Evolutionary conservation across 768 basidiomycete genomes (phyloP), one percentile per base, ranked within the genome.

Genomic region (Agrocybe pediades): DNA sequence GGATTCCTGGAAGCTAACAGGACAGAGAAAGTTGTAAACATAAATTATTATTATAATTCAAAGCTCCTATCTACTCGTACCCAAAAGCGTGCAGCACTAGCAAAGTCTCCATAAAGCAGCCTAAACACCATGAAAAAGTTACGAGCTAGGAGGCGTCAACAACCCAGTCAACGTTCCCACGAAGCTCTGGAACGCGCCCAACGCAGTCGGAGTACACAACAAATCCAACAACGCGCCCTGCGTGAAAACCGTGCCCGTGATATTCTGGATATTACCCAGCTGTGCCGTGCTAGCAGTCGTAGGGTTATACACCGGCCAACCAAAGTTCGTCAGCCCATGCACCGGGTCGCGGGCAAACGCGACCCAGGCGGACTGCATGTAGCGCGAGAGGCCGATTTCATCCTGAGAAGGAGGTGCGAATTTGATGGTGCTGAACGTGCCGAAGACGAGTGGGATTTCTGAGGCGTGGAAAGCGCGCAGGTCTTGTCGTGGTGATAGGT

Each of bases 401-500:
- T 25, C 55, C 9, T 57, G 48, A 9, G 63, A 65, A 19, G 60
- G 61, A 27, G 59, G 54, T 25, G 63, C 47, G 15, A 57, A 36
- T 5, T 63, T 62, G 30, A 63, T 69, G 24, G 53, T 46, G 50
- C 64, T 65, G 57, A 65, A 71, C 1, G 72, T 71, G 2, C 72
- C 74, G 45, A 76, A 78, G 29, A 74, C 67, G 21, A 74, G 56
- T 0, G 76, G 74, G 25, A 78, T 68, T 30, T 75, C 70, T 1
- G 74, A 68, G 0, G 69, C 65, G 36, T 77, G 75, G 53, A 68
- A 74, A 2, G 74, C 68, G 6, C 75, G 69, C 6, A 74, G 47
- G 46, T 71, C 70, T 0, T 67, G 62, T 6, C 67, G 65, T 13
- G 56, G 56, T 2, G 72, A 70, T 17, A 74, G 65, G 33, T 68